These are phyloP conservation scores for Euphorbia pulcherrima DNA, from an alignment of 345 rosid species.

Conservation along the genomic window DNA sequence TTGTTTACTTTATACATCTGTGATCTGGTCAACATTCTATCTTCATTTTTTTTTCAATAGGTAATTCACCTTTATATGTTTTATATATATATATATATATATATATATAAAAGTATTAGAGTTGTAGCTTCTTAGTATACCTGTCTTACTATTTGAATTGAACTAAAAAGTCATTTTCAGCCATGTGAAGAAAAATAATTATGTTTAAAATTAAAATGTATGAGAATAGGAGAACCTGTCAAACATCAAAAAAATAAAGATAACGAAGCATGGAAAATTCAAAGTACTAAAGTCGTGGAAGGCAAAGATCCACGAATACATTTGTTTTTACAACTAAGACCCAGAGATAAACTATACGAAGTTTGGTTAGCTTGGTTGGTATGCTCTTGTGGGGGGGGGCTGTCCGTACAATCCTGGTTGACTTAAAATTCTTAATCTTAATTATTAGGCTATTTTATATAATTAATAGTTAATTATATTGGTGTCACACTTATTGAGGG, in stretches of 20 bases:
- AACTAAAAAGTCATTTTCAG: background rate
- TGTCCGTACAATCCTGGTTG: conserved; percentile 4
- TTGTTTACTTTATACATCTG: background rate
- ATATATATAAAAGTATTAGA: too few species aligned
- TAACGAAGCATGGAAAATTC: conserved; percentile 5
- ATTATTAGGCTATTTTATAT: background rate
- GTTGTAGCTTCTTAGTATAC: background rate
- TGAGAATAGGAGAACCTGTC: background rate
- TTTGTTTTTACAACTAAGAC: background rate
- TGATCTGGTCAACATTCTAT: background rate
- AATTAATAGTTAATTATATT: background rate
- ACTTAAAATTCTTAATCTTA: background rate
- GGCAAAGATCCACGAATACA: background rate
- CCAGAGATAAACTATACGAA: background rate
- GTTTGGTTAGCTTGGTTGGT: background rate
- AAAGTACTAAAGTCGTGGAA: conserved; percentile 1
- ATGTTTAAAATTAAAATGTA: background rate
- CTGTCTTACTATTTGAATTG: background rate
- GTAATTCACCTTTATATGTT: too few species aligned
- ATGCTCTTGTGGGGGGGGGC: background rate
- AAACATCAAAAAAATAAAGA: background rate
- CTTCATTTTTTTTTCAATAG: too few species aligned
- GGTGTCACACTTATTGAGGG: background rate
- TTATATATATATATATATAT: too few species aligned
- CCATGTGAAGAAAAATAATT: background rate